Conservation (phyloP, 495 filamentous ascomycete species). For the Filosporella fistucella region DNA sequence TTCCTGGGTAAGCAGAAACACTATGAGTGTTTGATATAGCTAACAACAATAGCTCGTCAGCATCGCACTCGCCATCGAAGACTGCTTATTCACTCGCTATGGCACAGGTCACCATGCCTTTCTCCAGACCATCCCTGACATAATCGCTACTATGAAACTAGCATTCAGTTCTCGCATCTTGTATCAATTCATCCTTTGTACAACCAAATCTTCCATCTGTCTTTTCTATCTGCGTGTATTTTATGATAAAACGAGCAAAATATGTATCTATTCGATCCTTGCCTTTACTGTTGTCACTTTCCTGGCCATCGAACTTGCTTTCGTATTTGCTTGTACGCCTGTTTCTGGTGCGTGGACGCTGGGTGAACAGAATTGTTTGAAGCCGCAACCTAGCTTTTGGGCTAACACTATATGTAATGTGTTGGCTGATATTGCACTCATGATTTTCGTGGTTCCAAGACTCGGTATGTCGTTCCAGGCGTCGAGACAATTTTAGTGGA, state of each 20-base stretch:
- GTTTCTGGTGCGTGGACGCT: conserved; percentile 4
- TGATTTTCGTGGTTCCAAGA: conserved; percentile 14
- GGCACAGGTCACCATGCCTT: conserved; percentile 2
- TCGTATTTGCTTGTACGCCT: conserved; percentile 6
- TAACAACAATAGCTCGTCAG: neutral
- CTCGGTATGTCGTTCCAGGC: conserved; percentile 3
- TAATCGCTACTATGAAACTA: conserved; percentile 4
- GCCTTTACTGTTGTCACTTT: conserved; percentile 1
- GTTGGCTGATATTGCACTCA: conserved; percentile 6
- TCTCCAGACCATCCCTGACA: neutral
- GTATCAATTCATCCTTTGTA: conserved; percentile 6
- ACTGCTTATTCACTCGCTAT: conserved; percentile 3
- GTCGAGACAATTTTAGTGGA: neutral
- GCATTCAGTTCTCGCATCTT: conserved; percentile 1
- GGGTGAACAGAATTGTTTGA: neutral
- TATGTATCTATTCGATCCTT: neutral
- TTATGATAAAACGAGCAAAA: neutral
- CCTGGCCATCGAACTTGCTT: neutral
- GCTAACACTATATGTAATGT: conserved; percentile 4
- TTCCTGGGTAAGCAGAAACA: neutral
- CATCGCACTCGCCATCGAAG: neutral
- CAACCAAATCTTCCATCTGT: conserved; percentile 9
- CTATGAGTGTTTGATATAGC: neutral
- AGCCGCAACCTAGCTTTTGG: neutral
- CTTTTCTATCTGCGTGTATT: conserved; percentile 11